Conservation (phyloP, 345 rosid genomes). For the Toxicodendron radicans region DNA sequence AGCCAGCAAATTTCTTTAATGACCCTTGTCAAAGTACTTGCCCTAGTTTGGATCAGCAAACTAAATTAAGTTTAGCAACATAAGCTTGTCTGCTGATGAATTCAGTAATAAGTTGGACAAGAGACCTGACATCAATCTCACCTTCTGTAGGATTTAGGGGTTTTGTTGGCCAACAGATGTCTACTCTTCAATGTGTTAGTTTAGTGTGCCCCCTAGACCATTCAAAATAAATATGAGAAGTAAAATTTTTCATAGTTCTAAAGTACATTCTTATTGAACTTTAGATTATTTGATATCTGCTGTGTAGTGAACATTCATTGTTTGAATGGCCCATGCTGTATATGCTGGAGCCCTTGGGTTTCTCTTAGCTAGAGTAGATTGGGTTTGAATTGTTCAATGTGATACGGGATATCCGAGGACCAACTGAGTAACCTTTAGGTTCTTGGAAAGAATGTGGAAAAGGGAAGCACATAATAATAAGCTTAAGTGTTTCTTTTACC, state of each 20-base stretch:
- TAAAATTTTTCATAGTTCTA: not conserved
- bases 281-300: no score
- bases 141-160: not conserved
- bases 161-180: not conserved
- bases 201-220: not conserved
- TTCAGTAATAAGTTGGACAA: not conserved
- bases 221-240: no score
- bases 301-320: no score
- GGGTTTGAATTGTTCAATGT: not conserved
- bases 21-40: not conserved
- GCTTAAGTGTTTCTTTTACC: not conserved
- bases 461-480: not conserved
- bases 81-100: not conserved
- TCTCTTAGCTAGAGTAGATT: not conserved
- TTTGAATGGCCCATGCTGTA: no score
- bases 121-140: not conserved
- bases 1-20: not conserved
- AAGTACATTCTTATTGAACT: not conserved
- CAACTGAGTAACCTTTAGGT: not conserved
- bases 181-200: not conserved
- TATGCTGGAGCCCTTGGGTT: not conserved
- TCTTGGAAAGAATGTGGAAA: not conserved
- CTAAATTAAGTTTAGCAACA: not conserved
- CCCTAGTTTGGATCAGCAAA: not conserved
- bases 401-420: not conserved